These are phyloP conservation scores for Entomortierella chlamydospora DNA, from an alignment of 192 early-diverging fungal genomes.

Conservation along the genomic window DNA sequence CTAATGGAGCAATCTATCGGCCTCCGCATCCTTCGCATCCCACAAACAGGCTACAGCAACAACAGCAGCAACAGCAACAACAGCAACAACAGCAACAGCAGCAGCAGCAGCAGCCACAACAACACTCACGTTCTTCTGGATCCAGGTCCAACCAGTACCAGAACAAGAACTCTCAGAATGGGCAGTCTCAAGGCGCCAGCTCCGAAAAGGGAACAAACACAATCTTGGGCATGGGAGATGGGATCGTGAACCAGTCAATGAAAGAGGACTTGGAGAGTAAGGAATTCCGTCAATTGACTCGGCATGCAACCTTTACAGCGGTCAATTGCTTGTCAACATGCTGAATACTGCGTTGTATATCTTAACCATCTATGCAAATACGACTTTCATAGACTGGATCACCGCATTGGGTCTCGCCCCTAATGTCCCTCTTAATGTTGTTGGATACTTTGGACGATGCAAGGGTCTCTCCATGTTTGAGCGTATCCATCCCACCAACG, in stretches of 20 bases:
- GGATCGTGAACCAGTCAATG: conserved; percentile 48
- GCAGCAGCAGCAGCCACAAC: too few species aligned
- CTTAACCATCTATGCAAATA: too few species aligned
- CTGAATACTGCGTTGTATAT: background rate
- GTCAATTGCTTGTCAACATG: too few species aligned
- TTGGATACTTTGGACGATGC: conserved; percentile 38
- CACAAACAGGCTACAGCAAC: background rate
- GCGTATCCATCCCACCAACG: background rate
- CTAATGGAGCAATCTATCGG: background rate
- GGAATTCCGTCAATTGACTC: background rate
- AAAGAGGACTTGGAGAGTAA: conserved; percentile 44
- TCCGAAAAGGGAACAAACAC: background rate
- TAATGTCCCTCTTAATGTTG: conserved; percentile 17
- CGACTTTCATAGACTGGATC: conserved; percentile 25
- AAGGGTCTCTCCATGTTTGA: conserved; percentile 33
- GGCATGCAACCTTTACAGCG: background rate
- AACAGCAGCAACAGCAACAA: background rate
- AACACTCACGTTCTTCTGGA: background rate
- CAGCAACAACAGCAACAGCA: background rate
- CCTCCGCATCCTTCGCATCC: background rate
- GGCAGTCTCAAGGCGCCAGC: background rate
- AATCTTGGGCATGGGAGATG: conserved; percentile 34
- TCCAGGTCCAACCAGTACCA: background rate
- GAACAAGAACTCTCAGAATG: background rate
- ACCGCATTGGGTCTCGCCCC: conserved; percentile 18